Percentiles rank a stretch among this genome's conserved stretches.
These are phyloP conservation scores for Ceratocystis papillata DNA, from an alignment of 2,329 filamentous ascomycete species.

Conservation along the genomic window DNA sequence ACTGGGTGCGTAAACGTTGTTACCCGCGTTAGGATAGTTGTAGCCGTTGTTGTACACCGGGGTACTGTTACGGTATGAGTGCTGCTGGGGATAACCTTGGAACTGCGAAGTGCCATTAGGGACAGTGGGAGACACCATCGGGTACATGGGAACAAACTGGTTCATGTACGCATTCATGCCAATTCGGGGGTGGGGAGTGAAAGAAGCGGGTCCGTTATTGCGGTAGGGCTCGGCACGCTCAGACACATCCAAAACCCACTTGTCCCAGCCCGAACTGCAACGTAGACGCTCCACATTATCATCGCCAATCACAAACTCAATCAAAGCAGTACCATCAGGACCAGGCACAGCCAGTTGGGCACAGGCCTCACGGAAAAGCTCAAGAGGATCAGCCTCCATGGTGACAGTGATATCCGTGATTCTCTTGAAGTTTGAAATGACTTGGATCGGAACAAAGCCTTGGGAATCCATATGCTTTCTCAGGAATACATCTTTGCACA, in stretches of 20 bases:
- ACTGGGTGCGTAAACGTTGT: conserved; percentile 24
- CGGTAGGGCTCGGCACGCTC: conserved; percentile 64
- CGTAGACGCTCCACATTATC: conserved; percentile 73
- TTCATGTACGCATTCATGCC: conserved; percentile 25
- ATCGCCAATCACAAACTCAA: conserved; percentile 64
- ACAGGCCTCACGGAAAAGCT: conserved; percentile 31
- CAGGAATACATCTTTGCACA: conserved; percentile 85
- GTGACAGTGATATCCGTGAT: conserved; percentile 52
- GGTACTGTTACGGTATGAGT: conserved; percentile 27
- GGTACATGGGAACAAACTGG: conserved; percentile 23
- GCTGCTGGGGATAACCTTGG: conserved; percentile 28
- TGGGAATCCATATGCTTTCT: conserved; percentile 90
- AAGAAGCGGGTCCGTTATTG: conserved; percentile 52
- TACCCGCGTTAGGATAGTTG: conserved; percentile 15
- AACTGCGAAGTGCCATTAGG: conserved; percentile 20
- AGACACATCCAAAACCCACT: conserved; percentile 62
- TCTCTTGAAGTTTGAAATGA: conserved; percentile 79
- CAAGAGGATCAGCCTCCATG: conserved; percentile 23
- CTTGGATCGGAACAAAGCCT: conserved; percentile 71
- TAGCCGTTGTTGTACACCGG: conserved; percentile 29
- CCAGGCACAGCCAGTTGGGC: conserved; percentile 57
- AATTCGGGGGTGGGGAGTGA: conserved; percentile 28
- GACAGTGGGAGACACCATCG: conserved; percentile 16
- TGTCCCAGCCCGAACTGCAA: conserved; percentile 62
- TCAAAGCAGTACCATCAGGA: conserved; percentile 49